A percentile compares a stretch with the other conserved stretches of the same genome.
phyloP scores from a whole-genome alignment of 2,329 filamentous ascomycete species.

The Byssochlamys sp. region DNA sequence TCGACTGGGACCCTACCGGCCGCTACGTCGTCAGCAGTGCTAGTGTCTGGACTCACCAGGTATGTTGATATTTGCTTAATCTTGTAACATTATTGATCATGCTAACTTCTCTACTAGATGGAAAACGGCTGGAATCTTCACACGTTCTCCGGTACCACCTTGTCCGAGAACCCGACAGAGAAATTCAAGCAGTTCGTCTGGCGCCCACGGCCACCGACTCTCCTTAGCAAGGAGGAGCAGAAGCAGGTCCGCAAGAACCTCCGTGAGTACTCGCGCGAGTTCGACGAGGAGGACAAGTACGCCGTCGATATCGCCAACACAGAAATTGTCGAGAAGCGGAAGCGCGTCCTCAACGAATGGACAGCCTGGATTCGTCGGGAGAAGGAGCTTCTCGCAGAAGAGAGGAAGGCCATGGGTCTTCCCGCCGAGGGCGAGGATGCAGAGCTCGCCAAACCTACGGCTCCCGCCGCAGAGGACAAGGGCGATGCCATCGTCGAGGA shows the following conservation, averaged over 20 bases:
- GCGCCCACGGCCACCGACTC: constrained; percentile 82
- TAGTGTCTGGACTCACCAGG: constrained; percentile 88
- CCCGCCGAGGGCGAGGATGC: constrained; percentile 55
- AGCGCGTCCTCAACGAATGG: constrained; percentile 80
- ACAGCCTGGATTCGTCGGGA: constrained; percentile 67
- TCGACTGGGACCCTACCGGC: constrained; percentile 95
- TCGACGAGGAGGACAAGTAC: constrained; percentile 90
- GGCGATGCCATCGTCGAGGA: constrained; percentile 75
- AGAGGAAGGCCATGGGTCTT: constrained; percentile 59
- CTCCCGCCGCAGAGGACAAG: constrained; percentile 52
- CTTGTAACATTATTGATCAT: background rate
- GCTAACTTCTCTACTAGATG: constrained; percentile 52
- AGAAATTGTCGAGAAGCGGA: constrained; percentile 80
- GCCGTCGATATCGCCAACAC: constrained; percentile 89
- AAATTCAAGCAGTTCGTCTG: constrained; percentile 97
- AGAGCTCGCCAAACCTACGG: constrained; percentile 41
- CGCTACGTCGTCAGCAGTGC: constrained; percentile 90
- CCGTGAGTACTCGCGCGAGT: constrained; percentile 86
- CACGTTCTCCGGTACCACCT: constrained; percentile 82
- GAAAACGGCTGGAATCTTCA: constrained; percentile 98
- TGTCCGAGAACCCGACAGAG: constrained; percentile 84
- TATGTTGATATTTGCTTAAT: constrained; percentile 42
- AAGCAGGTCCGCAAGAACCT: constrained; percentile 97
- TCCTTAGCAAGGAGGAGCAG: constrained; percentile 93
- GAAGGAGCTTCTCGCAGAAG: constrained; percentile 61